Evolutionary conservation across 768 basidiomycete species (phyloP).

Genomic region (Mycena belliarum): DNA sequence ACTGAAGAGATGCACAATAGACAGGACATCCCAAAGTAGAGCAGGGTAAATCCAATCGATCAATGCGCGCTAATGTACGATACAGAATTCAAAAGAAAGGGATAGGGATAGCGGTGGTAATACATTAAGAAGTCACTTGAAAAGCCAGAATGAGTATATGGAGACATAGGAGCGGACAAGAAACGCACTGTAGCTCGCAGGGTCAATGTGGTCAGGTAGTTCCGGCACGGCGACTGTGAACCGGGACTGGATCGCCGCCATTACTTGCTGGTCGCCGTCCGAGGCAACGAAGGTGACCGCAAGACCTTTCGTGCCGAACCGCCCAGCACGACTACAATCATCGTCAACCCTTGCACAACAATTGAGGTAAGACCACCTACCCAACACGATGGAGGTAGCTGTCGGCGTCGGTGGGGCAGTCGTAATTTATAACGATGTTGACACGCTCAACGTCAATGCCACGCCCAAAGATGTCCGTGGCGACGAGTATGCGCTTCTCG

Average conservation of each 20-base stretch:
- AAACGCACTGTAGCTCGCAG: slow-evolving; percentile 91
- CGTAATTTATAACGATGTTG: slow-evolving; percentile 99
- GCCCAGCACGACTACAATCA: slow-evolving; percentile 84
- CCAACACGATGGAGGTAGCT: slow-evolving; percentile 98
- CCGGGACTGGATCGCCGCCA: slow-evolving; percentile 90
- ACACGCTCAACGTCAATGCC: slow-evolving; percentile 99
- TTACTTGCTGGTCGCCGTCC: slow-evolving; percentile 90
- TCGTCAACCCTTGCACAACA: background rate
- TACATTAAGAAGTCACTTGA: slow-evolving; percentile 50
- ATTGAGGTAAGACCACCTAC: slow-evolving; percentile 40
- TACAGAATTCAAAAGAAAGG: slow-evolving; percentile 19
- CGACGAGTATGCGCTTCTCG: slow-evolving; percentile 98
- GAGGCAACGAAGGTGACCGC: slow-evolving; percentile 96
- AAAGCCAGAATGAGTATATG: background rate
- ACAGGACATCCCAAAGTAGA: background rate
- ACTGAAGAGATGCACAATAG: too few species aligned
- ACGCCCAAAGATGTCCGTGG: slow-evolving; percentile 98
- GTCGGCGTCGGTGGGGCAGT: slow-evolving; percentile 95
- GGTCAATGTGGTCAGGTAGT: slow-evolving; percentile 90
- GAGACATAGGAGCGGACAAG: background rate
- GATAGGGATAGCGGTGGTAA: slow-evolving; percentile 12
- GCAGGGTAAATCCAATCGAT: slow-evolving; percentile 7
- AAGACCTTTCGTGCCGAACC: slow-evolving; percentile 99
- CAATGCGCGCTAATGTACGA: slow-evolving; percentile 19
- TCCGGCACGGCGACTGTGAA: slow-evolving; percentile 98